Evolutionary conservation across 2,329 filamentous ascomycete genomes (phyloP), one percentile per base, ranked within the genome.

Genomic region (Colletotrichum liaoningense): DNA sequence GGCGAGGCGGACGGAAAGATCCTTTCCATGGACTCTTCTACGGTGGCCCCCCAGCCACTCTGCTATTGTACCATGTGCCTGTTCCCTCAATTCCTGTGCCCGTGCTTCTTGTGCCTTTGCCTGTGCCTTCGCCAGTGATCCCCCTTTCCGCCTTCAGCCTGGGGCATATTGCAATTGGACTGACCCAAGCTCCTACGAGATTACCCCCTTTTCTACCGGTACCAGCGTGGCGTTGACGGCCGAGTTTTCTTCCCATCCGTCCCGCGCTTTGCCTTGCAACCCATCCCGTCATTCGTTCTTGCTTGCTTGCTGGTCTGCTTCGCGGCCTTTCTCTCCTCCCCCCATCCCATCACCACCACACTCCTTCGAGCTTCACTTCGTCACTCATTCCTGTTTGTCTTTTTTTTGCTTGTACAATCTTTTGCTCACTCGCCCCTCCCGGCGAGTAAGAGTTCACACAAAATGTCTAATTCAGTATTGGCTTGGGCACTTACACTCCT

Each of bases 381-480:
- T 70, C 70, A 70, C 62, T 73, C 70, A 60, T 73, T 73, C 59
- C 70, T 65, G 70, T 70, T 63, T 63, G 19, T 49, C 52, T 57
- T 62, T 70, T 70, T 57, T 62, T 73, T 73, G 66, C 30, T 65
- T 65, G 63, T 70, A 73, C 56, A 46, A 26, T 35, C 42, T 49
- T 42, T 49, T 69, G 63, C 70, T 73, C 70, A 60, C 70, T 73
- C 70, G 70, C 70, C 67, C 70, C 46, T 65, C 57, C 67, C 55
- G 70, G 70, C 70, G 70, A 73, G 70, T 71, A 70, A 30, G 70
- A 70, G 70, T 73, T 49, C 42, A n/a, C 42, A 49, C 46, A 62
- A 67, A 73, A 73, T 73, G 70, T 73, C 70, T 73, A 73, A 73
- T 73, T 73, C 70, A 70, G 63, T 73, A 73, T 56, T 70, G 70